Evolutionary conservation across 2,329 filamentous ascomycete species (phyloP).

Genomic region (Beauveria pseudobassiana): DNA sequence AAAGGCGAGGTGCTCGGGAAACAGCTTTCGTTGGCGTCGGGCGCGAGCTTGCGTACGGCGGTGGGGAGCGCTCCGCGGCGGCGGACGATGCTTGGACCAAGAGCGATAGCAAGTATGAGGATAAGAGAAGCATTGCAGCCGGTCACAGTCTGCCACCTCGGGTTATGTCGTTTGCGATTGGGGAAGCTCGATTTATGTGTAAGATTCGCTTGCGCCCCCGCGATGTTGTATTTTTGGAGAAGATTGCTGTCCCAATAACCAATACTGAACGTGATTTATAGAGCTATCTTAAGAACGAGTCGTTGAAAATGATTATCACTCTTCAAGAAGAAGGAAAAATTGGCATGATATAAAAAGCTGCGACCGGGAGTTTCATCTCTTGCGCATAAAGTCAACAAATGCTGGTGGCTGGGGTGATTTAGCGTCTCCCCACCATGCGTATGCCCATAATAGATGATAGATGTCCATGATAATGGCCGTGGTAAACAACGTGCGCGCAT

Average conservation of each 20-base stretch:
- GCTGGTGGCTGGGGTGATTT: constrained; percentile 12
- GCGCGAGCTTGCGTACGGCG: constrained; percentile 65
- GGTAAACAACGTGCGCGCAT: too few relatives aligned
- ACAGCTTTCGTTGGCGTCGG: constrained; percentile 64
- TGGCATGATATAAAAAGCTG: background rate
- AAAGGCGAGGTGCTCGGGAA: constrained; percentile 57
- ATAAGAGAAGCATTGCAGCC: constrained; percentile 29
- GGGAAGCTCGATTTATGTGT: background rate
- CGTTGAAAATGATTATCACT: background rate
- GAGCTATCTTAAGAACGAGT: background rate
- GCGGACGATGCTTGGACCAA: constrained; percentile 29
- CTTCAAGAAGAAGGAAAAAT: background rate
- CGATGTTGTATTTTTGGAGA: background rate
- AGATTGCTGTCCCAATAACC: too few relatives aligned
- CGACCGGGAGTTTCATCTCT: background rate
- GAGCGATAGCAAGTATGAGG: constrained; percentile 39
- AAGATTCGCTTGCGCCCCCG: background rate
- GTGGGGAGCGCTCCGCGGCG: constrained; percentile 35
- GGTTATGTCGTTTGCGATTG: background rate
- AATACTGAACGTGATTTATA: too few relatives aligned
- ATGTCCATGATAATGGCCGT: background rate
- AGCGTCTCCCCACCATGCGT: constrained; percentile 6
- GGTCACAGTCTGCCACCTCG: constrained; percentile 30
- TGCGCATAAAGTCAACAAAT: constrained; percentile 1
- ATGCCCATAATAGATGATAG: background rate